phyloP scores from a whole-genome alignment of 1,284 basidiomycete species.

The Sporisorium exsertum region DNA sequence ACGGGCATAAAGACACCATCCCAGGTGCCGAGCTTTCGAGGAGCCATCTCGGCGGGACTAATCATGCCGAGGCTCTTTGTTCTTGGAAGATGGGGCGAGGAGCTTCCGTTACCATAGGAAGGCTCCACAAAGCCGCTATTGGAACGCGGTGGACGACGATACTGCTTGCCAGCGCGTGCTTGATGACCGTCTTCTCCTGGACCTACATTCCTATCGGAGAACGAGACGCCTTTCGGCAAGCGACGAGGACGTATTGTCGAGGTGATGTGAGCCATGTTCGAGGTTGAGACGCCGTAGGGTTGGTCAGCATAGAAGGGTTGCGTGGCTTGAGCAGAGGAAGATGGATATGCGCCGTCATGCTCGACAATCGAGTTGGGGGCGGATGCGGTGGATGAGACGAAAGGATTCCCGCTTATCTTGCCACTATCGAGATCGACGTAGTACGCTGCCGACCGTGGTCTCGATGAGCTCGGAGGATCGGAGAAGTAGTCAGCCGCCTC shows the following conservation, averaged over 20 bases:
- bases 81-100: slow-evolving; percentile 25
- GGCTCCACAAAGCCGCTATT: slow-evolving; percentile 44
- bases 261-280: slow-evolving; percentile 14
- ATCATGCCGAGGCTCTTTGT: slow-evolving; percentile 59
- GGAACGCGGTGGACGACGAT: slow-evolving; percentile 34
- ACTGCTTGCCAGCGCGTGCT: slow-evolving; percentile 19
- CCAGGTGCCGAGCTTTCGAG: slow-evolving; percentile 68
- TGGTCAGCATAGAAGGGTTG: slow-evolving; percentile 17
- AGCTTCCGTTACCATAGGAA: background rate
- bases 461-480: slow-evolving; percentile 6
- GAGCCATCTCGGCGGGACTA: slow-evolving; percentile 49
- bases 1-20: slow-evolving; percentile 69
- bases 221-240: slow-evolving; percentile 47
- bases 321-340: background rate
- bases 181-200: slow-evolving; percentile 46
- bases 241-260: slow-evolving; percentile 35
- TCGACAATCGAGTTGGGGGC: slow-evolving; percentile 30
- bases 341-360: background rate
- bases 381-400: slow-evolving; percentile 11
- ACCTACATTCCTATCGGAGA: slow-evolving; percentile 37
- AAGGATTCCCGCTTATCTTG: slow-evolving; percentile 35
- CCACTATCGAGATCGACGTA: slow-evolving; percentile 47
- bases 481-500: slow-evolving; percentile 40
- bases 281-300: slow-evolving; percentile 12
- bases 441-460: slow-evolving; percentile 24